phyloP scores from a whole-genome alignment of 306 rosid species.

The Castanea mollissima region DNA sequence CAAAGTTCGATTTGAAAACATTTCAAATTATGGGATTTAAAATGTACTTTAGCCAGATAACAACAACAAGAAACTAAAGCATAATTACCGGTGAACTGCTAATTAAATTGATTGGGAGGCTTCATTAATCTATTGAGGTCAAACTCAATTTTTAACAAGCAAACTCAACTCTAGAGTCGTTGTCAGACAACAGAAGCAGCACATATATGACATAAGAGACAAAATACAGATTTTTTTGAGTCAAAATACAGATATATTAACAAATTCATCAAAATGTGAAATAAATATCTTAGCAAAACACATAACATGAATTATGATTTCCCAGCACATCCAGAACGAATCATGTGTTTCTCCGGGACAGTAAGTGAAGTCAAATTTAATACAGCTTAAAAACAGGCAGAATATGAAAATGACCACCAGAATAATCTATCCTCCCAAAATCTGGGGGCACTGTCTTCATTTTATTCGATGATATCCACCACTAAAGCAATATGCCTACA shows the following conservation, averaged over 20 bases:
- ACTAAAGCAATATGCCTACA: constrained; percentile 35
- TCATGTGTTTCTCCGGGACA: constrained; percentile 25
- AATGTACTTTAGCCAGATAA: too few species aligned
- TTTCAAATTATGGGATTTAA: too few species aligned
- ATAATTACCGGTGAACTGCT: too few species aligned
- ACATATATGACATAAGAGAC: neutral
- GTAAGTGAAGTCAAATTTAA: constrained; percentile 19
- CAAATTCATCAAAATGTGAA: constrained; percentile 34
- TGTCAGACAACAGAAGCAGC: too few species aligned
- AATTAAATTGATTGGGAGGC: too few species aligned
- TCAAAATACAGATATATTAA: constrained; percentile 35
- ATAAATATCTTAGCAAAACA: constrained; percentile 27
- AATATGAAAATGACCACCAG: constrained; percentile 26
- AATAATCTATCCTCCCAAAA: constrained; percentile 30
- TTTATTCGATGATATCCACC: constrained; percentile 34
- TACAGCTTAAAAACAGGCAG: constrained; percentile 35
- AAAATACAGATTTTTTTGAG: constrained; percentile 12
- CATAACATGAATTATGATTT: neutral
- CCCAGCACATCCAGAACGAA: constrained; percentile 11
- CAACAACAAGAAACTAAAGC: too few species aligned
- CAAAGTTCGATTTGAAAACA: too few species aligned
- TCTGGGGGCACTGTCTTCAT: constrained; percentile 33
- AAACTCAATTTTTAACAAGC: too few species aligned
- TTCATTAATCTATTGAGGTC: too few species aligned
- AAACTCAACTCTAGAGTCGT: too few species aligned